Conservation (phyloP, 2,329 filamentous ascomycete species). For the Alternaria triticimaculans region DNA sequence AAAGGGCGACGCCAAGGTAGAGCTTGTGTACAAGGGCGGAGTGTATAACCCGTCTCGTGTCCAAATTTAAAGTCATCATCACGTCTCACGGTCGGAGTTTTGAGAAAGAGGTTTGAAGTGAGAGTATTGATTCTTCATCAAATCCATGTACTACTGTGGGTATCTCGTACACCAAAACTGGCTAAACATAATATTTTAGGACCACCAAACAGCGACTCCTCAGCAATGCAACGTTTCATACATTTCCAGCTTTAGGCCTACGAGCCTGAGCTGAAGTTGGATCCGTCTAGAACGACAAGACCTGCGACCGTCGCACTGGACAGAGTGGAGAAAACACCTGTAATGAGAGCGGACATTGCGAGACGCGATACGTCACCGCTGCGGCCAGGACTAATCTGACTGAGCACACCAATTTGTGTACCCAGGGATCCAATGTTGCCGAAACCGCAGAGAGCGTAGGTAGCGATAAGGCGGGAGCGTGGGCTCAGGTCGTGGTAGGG, state of each 20-base stretch:
- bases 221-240: constrained; percentile 1
- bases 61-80: not conserved
- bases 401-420: constrained; percentile 87
- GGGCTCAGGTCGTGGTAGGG: constrained; percentile 66
- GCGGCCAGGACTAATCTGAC: constrained; percentile 77
- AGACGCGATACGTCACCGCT: constrained; percentile 77
- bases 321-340: constrained; percentile 79
- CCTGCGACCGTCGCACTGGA: constrained; percentile 67
- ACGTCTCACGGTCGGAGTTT: not conserved
- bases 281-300: constrained; percentile 63
- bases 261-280: constrained; percentile 29
- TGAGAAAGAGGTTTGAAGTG: not conserved
- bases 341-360: constrained; percentile 77
- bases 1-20: constrained; percentile 16
- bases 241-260: constrained; percentile 9
- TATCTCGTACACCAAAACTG: constrained; percentile 29
- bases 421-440: constrained; percentile 88
- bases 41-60: not conserved
- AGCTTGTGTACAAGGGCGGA: not conserved
- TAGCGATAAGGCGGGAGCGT: constrained; percentile 80
- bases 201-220: constrained; percentile 9
- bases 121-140: constrained; percentile 6
- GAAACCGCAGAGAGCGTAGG: constrained; percentile 77
- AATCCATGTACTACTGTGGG: constrained; percentile 24
- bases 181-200: constrained; percentile 24